These are phyloP conservation scores for Arthrinium puccinioides DNA, from an alignment of 2,329 filamentous ascomycete genomes.

Conservation along the genomic window DNA sequence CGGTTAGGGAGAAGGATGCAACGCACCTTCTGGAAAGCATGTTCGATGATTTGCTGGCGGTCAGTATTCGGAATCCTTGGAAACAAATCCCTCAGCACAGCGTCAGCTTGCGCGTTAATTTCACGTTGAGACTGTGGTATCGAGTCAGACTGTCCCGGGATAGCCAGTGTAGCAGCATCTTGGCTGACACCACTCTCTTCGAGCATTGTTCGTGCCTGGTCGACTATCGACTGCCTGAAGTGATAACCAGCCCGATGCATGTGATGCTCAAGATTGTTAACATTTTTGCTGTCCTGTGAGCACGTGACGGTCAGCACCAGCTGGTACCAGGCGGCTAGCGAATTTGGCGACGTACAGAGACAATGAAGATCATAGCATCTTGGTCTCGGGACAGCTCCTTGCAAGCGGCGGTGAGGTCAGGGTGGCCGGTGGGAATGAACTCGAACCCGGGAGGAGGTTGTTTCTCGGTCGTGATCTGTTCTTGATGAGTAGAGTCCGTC, in stretches of 20 bases:
- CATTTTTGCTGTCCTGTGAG: conserved; percentile 24
- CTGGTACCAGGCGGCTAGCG: conserved; percentile 8
- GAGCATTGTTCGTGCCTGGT: conserved; percentile 36
- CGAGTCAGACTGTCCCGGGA: conserved; percentile 39
- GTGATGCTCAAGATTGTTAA: conserved; percentile 38
- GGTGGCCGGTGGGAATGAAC: conserved; percentile 57
- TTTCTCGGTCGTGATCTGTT: conserved; percentile 43
- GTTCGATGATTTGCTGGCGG: conserved; percentile 53
- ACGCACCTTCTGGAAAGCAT: conserved; percentile 55
- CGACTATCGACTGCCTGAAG: conserved; percentile 50
- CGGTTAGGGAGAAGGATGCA: not conserved
- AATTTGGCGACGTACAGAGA: conserved; percentile 42
- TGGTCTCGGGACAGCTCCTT: conserved; percentile 58
- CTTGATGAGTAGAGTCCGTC: conserved; percentile 13
- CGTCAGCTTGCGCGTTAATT: conserved; percentile 56
- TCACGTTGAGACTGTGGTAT: conserved; percentile 53
- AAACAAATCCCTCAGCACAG: conserved; percentile 55
- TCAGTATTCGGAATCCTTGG: conserved; percentile 60
- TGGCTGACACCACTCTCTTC: conserved; percentile 16
- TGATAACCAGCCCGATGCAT: conserved; percentile 55
- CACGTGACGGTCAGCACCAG: not conserved
- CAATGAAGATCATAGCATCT: conserved; percentile 59
- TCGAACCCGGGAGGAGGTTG: conserved; percentile 53
- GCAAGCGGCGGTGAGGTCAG: conserved; percentile 51
- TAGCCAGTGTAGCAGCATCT: conserved; percentile 15